Percentiles rank a stretch among this genome's conserved stretches.
Evolutionary conservation across 2,329 filamentous ascomycete species (phyloP).

Genomic region (Trichoderma sp.): DNA sequence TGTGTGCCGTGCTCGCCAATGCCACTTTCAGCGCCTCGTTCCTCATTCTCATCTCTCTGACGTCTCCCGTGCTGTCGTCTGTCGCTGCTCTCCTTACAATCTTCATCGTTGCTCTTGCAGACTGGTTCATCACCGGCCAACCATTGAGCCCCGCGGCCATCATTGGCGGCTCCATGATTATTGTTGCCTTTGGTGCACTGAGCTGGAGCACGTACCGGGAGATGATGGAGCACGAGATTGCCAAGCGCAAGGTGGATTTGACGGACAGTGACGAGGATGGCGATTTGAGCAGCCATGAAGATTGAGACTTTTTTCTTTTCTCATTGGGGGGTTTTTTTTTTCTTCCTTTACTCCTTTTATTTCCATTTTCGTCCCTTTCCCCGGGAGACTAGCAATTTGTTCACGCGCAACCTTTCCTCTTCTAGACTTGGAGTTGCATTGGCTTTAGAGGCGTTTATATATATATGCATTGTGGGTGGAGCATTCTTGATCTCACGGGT

Average conservation of each 20-base stretch:
- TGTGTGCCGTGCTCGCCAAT: constrained; percentile 81
- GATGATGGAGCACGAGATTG: constrained; percentile 79
- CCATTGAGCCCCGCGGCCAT: constrained; percentile 75
- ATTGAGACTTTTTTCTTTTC: constrained; percentile 23
- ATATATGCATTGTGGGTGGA: constrained; percentile 4
- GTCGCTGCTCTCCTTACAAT: constrained; percentile 95
- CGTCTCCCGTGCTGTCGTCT: constrained; percentile 86
- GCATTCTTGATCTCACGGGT: background rate
- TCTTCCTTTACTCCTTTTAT: background rate
- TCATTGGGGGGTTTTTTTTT: no score
- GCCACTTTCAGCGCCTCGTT: constrained; percentile 92
- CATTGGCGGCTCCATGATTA: constrained; percentile 81
- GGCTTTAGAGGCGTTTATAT: constrained; percentile 20
- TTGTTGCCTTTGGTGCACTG: constrained; percentile 81
- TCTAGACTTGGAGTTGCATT: background rate
- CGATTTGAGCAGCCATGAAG: constrained; percentile 40
- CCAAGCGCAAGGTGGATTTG: constrained; percentile 51
- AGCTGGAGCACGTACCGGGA: constrained; percentile 92
- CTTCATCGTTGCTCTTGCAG: constrained; percentile 90
- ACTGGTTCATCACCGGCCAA: constrained; percentile 82
- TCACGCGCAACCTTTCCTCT: background rate
- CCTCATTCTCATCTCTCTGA: constrained; percentile 88
- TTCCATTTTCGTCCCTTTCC: background rate
- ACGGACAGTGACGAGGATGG: constrained; percentile 52
- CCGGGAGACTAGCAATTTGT: background rate